Evolutionary conservation across 306 rosid species (phyloP).

Genomic region (Ormosia emarginata): DNA sequence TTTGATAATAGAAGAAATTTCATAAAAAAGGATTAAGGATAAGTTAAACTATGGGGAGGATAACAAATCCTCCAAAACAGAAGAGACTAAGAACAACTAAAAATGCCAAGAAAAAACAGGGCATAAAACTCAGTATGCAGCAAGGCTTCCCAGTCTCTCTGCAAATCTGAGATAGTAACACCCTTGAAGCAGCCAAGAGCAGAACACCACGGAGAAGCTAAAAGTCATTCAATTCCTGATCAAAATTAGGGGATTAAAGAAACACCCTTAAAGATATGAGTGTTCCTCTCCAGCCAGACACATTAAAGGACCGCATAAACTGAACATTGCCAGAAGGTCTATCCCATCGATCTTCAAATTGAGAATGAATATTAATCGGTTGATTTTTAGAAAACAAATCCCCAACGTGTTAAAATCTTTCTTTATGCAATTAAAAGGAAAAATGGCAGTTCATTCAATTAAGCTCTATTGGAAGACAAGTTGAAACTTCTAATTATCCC

Average conservation of each 20-base stretch:
- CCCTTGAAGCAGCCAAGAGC: background rate
- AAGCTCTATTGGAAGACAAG: background rate
- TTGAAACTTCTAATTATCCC: background rate
- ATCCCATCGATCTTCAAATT: background rate
- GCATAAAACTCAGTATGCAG: background rate
- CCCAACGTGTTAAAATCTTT: background rate
- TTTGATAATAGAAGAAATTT: slow-evolving; percentile 9
- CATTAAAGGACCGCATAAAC: background rate
- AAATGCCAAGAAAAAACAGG: background rate
- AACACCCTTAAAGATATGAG: background rate
- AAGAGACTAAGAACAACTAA: background rate
- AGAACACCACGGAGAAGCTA: background rate
- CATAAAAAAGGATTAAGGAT: background rate
- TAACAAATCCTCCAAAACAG: background rate
- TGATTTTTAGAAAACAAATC: background rate
- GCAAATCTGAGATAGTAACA: background rate
- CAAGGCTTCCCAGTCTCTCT: background rate
- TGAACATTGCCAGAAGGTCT: background rate
- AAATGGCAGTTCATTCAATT: background rate
- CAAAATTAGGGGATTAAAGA: background rate
- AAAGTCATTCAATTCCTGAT: no score
- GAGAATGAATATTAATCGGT: background rate
- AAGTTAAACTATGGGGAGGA: background rate
- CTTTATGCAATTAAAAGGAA: background rate
- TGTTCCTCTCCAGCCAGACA: background rate